Conservation (phyloP, 106 monocot genomes). For the Acorus gramineus region DNA sequence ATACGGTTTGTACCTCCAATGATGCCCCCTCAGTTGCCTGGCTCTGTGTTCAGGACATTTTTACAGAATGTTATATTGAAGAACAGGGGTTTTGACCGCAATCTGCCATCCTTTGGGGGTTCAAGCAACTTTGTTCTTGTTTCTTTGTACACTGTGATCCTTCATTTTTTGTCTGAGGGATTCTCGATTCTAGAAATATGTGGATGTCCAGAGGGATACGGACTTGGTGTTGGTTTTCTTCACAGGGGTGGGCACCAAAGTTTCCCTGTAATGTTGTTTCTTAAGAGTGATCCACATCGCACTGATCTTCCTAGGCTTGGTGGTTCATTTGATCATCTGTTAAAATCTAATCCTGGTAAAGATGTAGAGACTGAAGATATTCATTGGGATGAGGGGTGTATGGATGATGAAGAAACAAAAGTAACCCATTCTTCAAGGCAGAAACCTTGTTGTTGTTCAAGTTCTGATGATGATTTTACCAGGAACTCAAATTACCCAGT, state of each 20-base stretch:
- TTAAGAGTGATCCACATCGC: slow-evolving; percentile 39
- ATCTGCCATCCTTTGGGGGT: slow-evolving; percentile 29
- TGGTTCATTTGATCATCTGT: slow-evolving; percentile 55
- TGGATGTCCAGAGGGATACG: slow-evolving; percentile 21
- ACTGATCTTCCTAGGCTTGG: slow-evolving; percentile 66
- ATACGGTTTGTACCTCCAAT: slow-evolving; percentile 74
- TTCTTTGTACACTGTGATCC: slow-evolving; percentile 88
- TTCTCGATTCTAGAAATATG: slow-evolving; percentile 28
- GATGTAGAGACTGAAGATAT: slow-evolving; percentile 39
- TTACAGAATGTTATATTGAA: slow-evolving; percentile 69
- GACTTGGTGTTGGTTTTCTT: slow-evolving; percentile 52
- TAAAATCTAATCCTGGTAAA: slow-evolving; percentile 33
- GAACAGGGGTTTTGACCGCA: slow-evolving; percentile 47
- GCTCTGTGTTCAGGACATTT: slow-evolving; percentile 79
- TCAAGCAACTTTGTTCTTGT: slow-evolving; percentile 48
- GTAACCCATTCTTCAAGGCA: slow-evolving; percentile 72
- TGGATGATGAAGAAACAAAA: slow-evolving; percentile 50
- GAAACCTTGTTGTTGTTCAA: slow-evolving; percentile 86
- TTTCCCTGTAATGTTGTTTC: slow-evolving; percentile 62
- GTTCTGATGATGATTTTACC: slow-evolving; percentile 29
- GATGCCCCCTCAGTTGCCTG: slow-evolving; percentile 37
- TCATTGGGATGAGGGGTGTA: slow-evolving; percentile 75
- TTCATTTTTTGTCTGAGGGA: slow-evolving; percentile 94
- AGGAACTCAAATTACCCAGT: slow-evolving; percentile 31
- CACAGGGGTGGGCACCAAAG: slow-evolving; percentile 63